Conservation (phyloP, 2,329 filamentous ascomycete species). For the Paraphaeosphaeria sporulosa region DNA sequence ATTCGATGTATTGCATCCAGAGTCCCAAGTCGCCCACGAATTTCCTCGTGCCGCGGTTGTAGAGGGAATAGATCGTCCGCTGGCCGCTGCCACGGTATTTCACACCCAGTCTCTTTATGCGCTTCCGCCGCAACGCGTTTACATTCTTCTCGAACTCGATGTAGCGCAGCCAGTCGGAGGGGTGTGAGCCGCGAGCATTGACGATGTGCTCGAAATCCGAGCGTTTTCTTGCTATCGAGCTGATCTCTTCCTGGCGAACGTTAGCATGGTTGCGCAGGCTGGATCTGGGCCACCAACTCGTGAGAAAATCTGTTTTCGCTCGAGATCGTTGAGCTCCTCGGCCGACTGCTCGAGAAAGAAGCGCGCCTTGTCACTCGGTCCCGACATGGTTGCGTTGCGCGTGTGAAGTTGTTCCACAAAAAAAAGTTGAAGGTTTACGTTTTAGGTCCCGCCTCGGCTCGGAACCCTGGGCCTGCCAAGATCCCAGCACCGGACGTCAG, state of each 20-base stretch:
- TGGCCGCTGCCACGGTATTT: constrained; percentile 76
- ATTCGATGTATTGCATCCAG: constrained; percentile 91
- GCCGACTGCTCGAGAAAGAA: constrained; percentile 94
- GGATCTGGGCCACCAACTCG: constrained; percentile 61
- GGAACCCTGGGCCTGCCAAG: constrained; percentile 7
- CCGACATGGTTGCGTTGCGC: constrained; percentile 67
- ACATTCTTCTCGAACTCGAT: constrained; percentile 73
- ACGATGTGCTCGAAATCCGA: constrained; percentile 93
- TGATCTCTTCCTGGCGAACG: constrained; percentile 77
- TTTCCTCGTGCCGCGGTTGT: constrained; percentile 83
- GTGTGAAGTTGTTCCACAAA: constrained; percentile 20
- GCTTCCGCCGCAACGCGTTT: constrained; percentile 80
- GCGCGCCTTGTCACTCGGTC: constrained; percentile 89
- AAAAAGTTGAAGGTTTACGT: constrained; percentile 15
- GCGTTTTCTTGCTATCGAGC: constrained; percentile 84
- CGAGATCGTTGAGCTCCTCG: constrained; percentile 89
- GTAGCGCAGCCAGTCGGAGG: constrained; percentile 85
- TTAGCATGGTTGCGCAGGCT: constrained; percentile 15
- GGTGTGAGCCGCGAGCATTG: constrained; percentile 75
- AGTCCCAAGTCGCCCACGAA: constrained; percentile 82
- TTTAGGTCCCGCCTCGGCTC: constrained; percentile 18
- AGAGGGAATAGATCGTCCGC: constrained; percentile 84
- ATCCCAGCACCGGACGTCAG: constrained; percentile 22
- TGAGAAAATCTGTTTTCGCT: constrained; percentile 89
- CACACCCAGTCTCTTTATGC: constrained; percentile 81